Base-by-base conservation (phyloP, 1,139 yeast species). In the Magnusiomyces fungicola region DNA sequence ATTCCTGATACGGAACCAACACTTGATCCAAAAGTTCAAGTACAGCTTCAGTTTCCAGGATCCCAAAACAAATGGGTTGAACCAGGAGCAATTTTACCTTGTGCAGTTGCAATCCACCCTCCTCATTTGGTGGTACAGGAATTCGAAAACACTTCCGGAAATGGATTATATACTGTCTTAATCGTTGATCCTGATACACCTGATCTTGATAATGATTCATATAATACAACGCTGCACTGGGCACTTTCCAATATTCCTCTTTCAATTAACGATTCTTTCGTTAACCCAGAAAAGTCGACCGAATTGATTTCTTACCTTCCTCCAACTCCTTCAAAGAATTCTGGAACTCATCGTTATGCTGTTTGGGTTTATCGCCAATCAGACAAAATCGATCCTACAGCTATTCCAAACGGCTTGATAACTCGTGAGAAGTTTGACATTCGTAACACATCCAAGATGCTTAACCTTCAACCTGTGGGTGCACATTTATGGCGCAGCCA, bases 1-100 rank as follows among this genome's bases (percentile, higher is more conserved):
- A 85, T 94, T 55, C 98, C 98, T 27, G 98, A 92, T 64, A 89
- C 97, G 1, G 65, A 92, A 63, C 94, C 97, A 23, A 88, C 97
- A 0, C 69, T 92, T 52, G 81, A 76, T n/a, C 97, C 98, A 19
- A 70, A 74, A 55, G 94, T 80, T 16, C 87, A 85, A 48, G 88
- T 92, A 9, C 72, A 78, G 48, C 66, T 94, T 45, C 82, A 79
- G 67, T 92, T 92, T 64, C 73, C 79, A 1, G 82, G 84, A 42
- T 86, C 85, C 55, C 71, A 77, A 21, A 75, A 79, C 52, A 75
- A 73, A 55, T 81, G 87, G 87, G 69, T 90, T 39, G 81, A 76
- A 49, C 96, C 97, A 12, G 98, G 97, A 45, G 72, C 73, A 37
- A 59, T 79, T 19, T 70, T 92, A 54, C 85, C 95, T 1, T 79